Percentiles rank a stretch among this genome's conserved stretches.
These are phyloP conservation scores for Cyberlindnera mycetangii DNA, from an alignment of 805 yeast species.

Conservation along the genomic window DNA sequence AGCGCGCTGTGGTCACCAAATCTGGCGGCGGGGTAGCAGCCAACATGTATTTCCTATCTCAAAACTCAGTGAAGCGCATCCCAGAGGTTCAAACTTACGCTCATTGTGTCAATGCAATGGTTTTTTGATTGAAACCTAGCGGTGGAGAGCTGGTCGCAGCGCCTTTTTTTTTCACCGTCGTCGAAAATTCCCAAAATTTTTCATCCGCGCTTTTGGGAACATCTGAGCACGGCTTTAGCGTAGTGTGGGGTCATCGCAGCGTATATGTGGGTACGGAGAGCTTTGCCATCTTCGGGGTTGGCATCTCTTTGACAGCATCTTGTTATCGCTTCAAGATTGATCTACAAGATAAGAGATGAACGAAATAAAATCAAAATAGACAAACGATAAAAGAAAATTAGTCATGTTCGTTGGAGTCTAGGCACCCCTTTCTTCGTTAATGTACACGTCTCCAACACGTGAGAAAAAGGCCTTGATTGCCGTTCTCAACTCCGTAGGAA, in stretches of 20 bases:
- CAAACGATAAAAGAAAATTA: neutral
- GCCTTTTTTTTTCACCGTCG: constrained; percentile 21
- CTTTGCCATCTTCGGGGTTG: neutral
- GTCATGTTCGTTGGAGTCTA: neutral
- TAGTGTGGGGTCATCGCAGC: neutral
- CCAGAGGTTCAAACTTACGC: constrained; percentile 15
- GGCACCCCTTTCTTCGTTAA: constrained; percentile 22
- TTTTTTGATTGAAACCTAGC: neutral
- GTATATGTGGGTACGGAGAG: neutral
- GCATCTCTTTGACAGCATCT: neutral
- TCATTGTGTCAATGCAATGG: constrained; percentile 16
- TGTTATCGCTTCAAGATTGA: neutral
- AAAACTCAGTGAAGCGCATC: neutral
- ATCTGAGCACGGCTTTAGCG: constrained; percentile 17
- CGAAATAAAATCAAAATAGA: neutral
- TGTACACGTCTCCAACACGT: constrained; percentile 50
- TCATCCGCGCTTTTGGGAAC: constrained; percentile 12
- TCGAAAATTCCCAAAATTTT: constrained; percentile 18
- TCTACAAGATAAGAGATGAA: neutral
- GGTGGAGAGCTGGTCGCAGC: neutral
- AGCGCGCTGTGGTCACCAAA: constrained; percentile 10
- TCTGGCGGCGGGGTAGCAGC: neutral
- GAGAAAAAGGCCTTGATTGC: constrained; percentile 59
- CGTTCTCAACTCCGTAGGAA: constrained; percentile 57
- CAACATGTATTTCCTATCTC: neutral